Base-by-base conservation (phyloP, 2,329 filamentous ascomycete species). In the Calonectria henricotiae region DNA sequence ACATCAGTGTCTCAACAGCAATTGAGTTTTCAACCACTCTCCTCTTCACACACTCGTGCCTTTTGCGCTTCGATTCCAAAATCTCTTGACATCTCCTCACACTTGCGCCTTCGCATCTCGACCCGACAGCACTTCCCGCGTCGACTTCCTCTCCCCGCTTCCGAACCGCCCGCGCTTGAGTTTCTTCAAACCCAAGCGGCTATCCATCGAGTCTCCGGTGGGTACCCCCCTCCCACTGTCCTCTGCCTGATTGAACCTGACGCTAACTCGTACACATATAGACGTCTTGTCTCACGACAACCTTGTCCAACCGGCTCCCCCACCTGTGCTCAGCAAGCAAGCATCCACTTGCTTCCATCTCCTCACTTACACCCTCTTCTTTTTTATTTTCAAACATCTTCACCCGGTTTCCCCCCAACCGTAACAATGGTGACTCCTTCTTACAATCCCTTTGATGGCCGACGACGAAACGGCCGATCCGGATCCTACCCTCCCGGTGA, bases 361-460 rank as follows among this genome's bases (percentile, higher is more conserved):
- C 35, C n/a, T 30, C 35, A 20, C 23, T 41, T 49, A 15, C 43
- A 46, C n/a, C 17, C 20, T 46, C 43, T 23, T 20, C 12, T 27
- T 23, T n/a, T 27, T 58, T 23, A 8, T 25, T 39, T 11, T n/a
- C 15, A 7, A 30, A 30, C 27, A 30, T 7, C 4, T 30, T 37
- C 35, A 37, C 9, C 35, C 8, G 9, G 5, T 25, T 37, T 11
- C 4, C n/a, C 20, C 32, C 17, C 30, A 4, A 37, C 51, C n/a
- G 32, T 1, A 1, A 71, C 49, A 30, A 78, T 78, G 75, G 75
- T 76, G 11, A 76, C 66, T 32, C 71, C 73, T 37, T 73, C 69
- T 35, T 76, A 78, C 44, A 64, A 72, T 25, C 49, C 68, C n/a
- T 68, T 58, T 15, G 77, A 77, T 2, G 64, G 71, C 17, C 74